A percentile compares a stretch with the other conserved stretches of the same genome.
phyloP scores from a whole-genome alignment of 1,139 yeast genomes.

The Pneumocystis wakefieldiae region DNA sequence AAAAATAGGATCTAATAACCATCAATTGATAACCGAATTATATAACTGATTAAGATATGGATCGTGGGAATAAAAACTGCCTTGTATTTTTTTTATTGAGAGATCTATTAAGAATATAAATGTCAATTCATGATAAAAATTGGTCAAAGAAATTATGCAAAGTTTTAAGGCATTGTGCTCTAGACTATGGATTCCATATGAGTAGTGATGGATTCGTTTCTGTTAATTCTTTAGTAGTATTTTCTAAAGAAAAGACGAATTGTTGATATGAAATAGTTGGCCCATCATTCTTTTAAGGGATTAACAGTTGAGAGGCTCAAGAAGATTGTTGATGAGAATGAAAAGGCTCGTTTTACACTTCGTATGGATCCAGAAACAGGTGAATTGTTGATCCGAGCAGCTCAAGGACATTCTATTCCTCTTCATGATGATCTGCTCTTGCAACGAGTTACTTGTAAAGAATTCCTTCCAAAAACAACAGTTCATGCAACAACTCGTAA shows the following conservation, averaged over 20 bases:
- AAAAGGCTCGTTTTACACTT: constrained; percentile 52
- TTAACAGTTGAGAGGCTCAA: constrained; percentile 44
- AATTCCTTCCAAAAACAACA: constrained; percentile 22
- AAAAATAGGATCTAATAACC: background rate
- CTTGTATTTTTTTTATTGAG: too few relatives aligned
- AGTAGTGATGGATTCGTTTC: constrained; percentile 53
- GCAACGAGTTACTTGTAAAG: constrained; percentile 12
- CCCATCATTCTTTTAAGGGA: constrained; percentile 30
- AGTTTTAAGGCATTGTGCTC: constrained; percentile 71
- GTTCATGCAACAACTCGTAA: constrained; percentile 69
- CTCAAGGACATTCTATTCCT: constrained; percentile 74
- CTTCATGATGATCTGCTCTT: constrained; percentile 32
- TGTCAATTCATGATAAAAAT: background rate
- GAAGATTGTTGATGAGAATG: constrained; percentile 47
- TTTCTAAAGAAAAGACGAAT: constrained; percentile 2
- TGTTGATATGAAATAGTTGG: constrained; percentile 7
- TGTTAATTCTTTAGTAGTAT: constrained; percentile 30
- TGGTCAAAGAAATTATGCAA: constrained; percentile 39
- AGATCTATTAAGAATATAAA: background rate
- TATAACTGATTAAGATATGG: background rate
- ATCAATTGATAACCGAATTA: too few relatives aligned
- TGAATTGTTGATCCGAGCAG: constrained; percentile 51
- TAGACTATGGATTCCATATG: constrained; percentile 49
- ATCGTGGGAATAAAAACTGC: background rate
- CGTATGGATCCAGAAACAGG: constrained; percentile 12